Percentiles rank a stretch among this genome's conserved stretches.
Evolutionary conservation across 768 basidiomycete genomes (phyloP).

Genomic region (Russula emetica): DNA sequence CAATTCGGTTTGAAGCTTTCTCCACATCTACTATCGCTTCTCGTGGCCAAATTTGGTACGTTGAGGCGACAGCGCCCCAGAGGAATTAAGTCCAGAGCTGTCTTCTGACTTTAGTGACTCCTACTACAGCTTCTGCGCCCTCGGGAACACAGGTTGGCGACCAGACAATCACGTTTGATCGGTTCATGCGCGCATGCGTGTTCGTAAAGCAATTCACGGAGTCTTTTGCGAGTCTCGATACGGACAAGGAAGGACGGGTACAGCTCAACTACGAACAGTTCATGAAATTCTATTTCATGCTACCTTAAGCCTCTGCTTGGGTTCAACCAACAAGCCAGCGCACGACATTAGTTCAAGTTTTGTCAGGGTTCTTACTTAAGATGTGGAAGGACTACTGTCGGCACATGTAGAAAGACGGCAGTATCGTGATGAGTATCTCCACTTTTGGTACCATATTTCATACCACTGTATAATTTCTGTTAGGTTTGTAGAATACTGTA

Average conservation of each 20-base stretch:
- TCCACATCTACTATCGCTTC: constrained; percentile 56
- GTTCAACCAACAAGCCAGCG: neutral
- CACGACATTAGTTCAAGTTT: neutral
- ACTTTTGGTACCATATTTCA: too few species aligned
- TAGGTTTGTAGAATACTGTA: neutral
- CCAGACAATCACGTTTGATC: constrained; percentile 77
- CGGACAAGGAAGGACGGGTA: constrained; percentile 56
- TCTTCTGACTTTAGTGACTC: neutral
- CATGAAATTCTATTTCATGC: constrained; percentile 58
- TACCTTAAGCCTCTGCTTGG: constrained; percentile 40
- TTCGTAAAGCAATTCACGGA: constrained; percentile 74
- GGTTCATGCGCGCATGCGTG: constrained; percentile 83
- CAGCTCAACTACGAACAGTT: constrained; percentile 69
- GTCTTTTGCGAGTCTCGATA: constrained; percentile 62
- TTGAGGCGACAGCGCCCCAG: neutral
- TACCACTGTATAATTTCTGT: neutral
- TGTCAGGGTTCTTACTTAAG: neutral
- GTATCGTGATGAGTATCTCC: too few species aligned
- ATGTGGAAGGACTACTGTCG: too few species aligned
- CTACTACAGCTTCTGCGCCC: constrained; percentile 32
- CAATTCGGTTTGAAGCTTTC: constrained; percentile 77
- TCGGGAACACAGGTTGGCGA: constrained; percentile 30
- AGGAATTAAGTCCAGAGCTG: too few species aligned
- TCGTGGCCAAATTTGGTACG: constrained; percentile 78
- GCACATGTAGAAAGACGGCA: too few species aligned